Evolutionary conservation across 345 rosid species (phyloP).

Genomic region (Adansonia digitata): DNA sequence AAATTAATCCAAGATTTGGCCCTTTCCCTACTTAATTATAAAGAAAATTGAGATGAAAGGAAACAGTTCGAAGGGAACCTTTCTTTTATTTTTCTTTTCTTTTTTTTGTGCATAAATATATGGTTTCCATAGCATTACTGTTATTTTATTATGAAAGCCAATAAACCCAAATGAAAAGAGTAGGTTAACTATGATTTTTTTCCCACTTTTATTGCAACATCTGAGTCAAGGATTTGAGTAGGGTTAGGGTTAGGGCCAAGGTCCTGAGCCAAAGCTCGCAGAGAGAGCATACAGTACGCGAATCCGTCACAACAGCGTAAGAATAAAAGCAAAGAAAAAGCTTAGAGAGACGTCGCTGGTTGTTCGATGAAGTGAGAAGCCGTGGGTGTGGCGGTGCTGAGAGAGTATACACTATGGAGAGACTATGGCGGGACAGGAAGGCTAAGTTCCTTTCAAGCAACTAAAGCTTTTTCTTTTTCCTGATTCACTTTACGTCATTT

Average conservation of each 20-base stretch:
- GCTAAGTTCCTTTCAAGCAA: background rate
- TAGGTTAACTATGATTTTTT: background rate
- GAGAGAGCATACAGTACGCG: conserved; percentile 10
- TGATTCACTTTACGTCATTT: conserved; percentile 33
- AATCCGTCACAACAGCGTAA: conserved; percentile 24
- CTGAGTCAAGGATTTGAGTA: background rate
- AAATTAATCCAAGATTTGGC: background rate
- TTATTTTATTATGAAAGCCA: background rate
- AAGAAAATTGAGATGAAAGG: background rate
- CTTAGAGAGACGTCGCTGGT: conserved; percentile 19
- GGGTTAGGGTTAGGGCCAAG: background rate
- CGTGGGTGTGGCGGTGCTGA: no score
- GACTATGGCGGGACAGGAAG: background rate
- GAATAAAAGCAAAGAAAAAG: conserved; percentile 17
- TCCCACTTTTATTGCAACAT: background rate
- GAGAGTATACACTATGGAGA: background rate
- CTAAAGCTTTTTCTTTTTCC: conserved; percentile 1
- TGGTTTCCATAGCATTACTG: no score
- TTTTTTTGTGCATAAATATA: background rate
- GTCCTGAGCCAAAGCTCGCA: no score
- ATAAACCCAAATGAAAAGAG: background rate
- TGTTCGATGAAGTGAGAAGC: background rate
- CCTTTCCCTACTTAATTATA: background rate
- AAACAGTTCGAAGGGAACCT: background rate
- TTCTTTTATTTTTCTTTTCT: background rate